Evolutionary conservation across 2,329 filamentous ascomycete species (phyloP).

Genomic region (Didymella arachidicola): DNA sequence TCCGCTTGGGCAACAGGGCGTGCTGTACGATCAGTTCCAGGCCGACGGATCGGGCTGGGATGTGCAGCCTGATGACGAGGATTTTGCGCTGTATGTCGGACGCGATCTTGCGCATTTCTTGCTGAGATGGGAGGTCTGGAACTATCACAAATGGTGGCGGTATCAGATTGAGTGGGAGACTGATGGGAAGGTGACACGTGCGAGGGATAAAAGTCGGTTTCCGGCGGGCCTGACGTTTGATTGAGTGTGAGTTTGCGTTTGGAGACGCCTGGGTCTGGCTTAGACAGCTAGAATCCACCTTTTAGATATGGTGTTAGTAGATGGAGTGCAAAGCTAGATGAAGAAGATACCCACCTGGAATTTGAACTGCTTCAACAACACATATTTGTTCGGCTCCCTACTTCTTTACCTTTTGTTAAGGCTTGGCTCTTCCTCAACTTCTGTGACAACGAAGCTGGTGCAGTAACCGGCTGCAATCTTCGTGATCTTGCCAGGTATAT

Average conservation of each 20-base stretch:
- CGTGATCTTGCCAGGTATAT: constrained; percentile 30
- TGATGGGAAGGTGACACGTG: constrained; percentile 21
- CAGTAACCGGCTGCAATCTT: constrained; percentile 40
- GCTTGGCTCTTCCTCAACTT: constrained; percentile 2
- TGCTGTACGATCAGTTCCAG: constrained; percentile 23
- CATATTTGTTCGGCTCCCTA: background rate
- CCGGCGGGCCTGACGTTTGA: constrained; percentile 13
- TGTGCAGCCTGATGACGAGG: constrained; percentile 16
- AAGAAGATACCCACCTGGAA: background rate
- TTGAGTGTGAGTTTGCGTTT: background rate
- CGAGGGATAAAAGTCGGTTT: constrained; percentile 15
- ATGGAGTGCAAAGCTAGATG: background rate
- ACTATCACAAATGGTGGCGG: constrained; percentile 19
- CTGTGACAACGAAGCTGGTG: constrained; percentile 40
- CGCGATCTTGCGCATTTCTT: constrained; percentile 17
- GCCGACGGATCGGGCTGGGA: background rate
- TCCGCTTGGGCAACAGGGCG: constrained; percentile 11
- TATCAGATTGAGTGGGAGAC: constrained; percentile 22
- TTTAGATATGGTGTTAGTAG: constrained; percentile 4
- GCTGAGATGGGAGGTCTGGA: constrained; percentile 22
- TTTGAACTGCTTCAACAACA: background rate
- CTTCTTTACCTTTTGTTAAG: background rate
- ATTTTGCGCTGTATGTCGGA: constrained; percentile 21
- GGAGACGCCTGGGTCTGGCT: background rate
- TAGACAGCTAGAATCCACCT: background rate